Evolutionary conservation across 164 flowering plant genomes (phyloP), one percentile per base, ranked within the genome.

Genomic region (Tinospora cordifolia): DNA sequence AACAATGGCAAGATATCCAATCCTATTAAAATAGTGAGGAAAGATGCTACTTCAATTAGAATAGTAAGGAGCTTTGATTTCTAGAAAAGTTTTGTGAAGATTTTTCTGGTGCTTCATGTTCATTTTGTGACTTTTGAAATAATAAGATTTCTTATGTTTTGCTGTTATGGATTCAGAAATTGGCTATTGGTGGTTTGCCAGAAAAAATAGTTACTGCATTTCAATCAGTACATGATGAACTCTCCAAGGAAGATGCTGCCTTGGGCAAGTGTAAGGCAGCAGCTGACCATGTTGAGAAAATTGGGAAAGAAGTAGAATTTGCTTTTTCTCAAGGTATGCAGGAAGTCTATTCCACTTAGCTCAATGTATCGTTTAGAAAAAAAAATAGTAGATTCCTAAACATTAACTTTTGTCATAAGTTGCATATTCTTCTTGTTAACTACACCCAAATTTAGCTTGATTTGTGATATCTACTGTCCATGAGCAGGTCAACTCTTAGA

Each of bases 151-250:
- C 25, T 24, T 71, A 38, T 39, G 51, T 66, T 9, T 70, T 51
- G 38, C 62, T 21, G 22, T 75, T 30, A 51, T 73, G 41, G 68
- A 69, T 71, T 68, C 87, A 93, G 97, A 93, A 93, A 90, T 76
- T 90, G 76, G 86, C 94, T 70, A 85, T 87, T 80, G 98, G 98
- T 72, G 87, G 86, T 74, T 70, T 81, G 68, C 92, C 93, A 19
- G 98, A 93, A 74, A 93, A 87, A 74, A 86, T 93, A n/a, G 15
- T 91, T 30, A 80, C 88, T 69, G 91, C 92, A 40, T 87, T 86
- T 81, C 90, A 93, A 74, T 77, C 83, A 51, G 85, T 87, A 30
- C 77, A 84, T 62, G 97, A 90, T 69, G 90, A 87, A 65, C 78
- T 78, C 80, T 51, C 68, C 57, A 82, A 82, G 68, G 97, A 91